Percentiles rank a stretch among this genome's conserved stretches.
These are phyloP conservation scores for Plantago rigida DNA, from an alignment of 305 asterid genomes.

Conservation along the genomic window DNA sequence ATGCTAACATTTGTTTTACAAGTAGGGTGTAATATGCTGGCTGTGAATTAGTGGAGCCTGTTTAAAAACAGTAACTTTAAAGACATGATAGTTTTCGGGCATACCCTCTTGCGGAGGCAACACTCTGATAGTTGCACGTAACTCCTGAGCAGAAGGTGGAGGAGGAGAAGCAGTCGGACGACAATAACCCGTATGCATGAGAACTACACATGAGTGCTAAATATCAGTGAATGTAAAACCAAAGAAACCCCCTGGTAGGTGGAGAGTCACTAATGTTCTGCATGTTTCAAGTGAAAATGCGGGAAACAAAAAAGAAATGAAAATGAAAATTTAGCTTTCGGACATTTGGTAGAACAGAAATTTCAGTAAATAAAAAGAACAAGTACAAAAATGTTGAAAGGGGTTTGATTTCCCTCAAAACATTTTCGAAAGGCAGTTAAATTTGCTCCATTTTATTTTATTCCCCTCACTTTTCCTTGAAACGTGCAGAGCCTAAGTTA, in stretches of 20 bases:
- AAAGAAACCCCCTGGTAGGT: slow-evolving; percentile 5
- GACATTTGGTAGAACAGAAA: too few relatives aligned
- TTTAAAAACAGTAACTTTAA: slow-evolving; percentile 13
- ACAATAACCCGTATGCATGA: slow-evolving; percentile 94
- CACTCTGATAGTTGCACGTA: slow-evolving; percentile 79
- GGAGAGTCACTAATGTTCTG: background rate
- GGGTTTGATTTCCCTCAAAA: background rate
- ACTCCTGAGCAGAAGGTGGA: slow-evolving; percentile 75
- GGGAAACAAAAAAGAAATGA: too few relatives aligned
- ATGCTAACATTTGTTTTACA: background rate
- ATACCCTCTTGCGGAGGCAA: slow-evolving; percentile 88
- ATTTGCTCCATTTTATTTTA: background rate
- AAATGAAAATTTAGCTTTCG: too few relatives aligned
- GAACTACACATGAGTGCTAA: slow-evolving; percentile 50
- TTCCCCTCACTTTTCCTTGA: background rate
- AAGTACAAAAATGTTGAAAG: too few relatives aligned
- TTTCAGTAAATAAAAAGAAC: too few relatives aligned
- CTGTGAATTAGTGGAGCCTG: background rate
- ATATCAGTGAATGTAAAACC: slow-evolving; percentile 30
- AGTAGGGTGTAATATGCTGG: background rate
- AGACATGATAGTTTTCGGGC: slow-evolving; percentile 27
- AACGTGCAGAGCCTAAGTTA: background rate
- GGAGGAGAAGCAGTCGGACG: slow-evolving; percentile 93
- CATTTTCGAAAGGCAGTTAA: background rate
- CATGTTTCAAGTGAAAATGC: too few relatives aligned